These are phyloP conservation scores for Yamadazyma membranifaciens DNA, from an alignment of 1,139 yeast species.

Conservation along the genomic window DNA sequence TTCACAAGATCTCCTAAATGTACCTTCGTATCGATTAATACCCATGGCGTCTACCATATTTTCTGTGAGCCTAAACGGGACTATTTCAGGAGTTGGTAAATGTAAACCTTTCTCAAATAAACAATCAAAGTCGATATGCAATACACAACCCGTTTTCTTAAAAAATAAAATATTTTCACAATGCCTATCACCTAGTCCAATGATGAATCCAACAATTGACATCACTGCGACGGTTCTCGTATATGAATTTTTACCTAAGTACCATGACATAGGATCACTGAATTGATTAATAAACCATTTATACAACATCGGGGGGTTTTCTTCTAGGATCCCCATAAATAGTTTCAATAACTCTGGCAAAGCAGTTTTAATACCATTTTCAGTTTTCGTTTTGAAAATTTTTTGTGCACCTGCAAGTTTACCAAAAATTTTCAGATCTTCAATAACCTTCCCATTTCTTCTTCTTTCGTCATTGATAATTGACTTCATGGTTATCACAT, in stretches of 20 bases:
- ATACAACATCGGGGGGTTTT: constrained; percentile 73
- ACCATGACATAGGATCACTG: constrained; percentile 91
- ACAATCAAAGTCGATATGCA: constrained; percentile 97
- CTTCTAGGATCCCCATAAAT: constrained; percentile 31
- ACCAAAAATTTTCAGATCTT: constrained; percentile 34
- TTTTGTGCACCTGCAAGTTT: constrained; percentile 43
- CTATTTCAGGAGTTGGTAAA: constrained; percentile 81
- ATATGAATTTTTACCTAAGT: constrained; percentile 69
- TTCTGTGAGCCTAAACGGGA: constrained; percentile 88
- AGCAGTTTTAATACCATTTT: constrained; percentile 11
- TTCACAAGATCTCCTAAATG: constrained; percentile 82
- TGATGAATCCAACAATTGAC: constrained; percentile 94
- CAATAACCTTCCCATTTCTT: constrained; percentile 31
- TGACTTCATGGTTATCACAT: constrained; percentile 76
- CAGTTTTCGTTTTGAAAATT: constrained; percentile 22
- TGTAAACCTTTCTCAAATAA: constrained; percentile 81
- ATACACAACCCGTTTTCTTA: constrained; percentile 70
- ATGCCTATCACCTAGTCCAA: constrained; percentile 93
- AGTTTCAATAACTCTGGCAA: constrained; percentile 21
- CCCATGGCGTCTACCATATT: constrained; percentile 93
- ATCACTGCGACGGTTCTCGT: constrained; percentile 88
- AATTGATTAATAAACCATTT: constrained; percentile 87
- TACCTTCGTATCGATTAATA: constrained; percentile 85
- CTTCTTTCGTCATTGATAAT: constrained; percentile 50
- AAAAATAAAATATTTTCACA: constrained; percentile 85